These are phyloP conservation scores for Eremothecium cymbalariae DNA, from an alignment of 1,139 yeast genomes.

Conservation along the genomic window DNA sequence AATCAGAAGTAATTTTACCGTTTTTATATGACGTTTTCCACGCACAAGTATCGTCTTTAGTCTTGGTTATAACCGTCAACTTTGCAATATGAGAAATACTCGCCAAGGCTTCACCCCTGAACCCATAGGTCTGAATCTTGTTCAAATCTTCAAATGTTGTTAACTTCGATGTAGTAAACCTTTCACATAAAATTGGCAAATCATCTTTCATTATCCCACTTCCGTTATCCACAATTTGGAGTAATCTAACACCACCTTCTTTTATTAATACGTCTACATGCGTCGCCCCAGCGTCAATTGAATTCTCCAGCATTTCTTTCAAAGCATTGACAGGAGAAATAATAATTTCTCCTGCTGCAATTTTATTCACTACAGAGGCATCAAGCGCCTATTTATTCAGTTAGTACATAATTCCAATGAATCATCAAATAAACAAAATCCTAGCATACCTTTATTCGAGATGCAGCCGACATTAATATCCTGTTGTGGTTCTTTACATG, in stretches of 20 bases:
- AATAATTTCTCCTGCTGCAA: slow-evolving; percentile 97
- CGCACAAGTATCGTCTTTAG: slow-evolving; percentile 54
- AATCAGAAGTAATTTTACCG: slow-evolving; percentile 50
- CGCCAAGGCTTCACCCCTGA: slow-evolving; percentile 75
- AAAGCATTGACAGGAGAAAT: slow-evolving; percentile 85
- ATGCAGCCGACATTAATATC: slow-evolving; percentile 1
- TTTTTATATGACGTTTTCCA: slow-evolving; percentile 54
- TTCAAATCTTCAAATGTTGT: slow-evolving; percentile 43
- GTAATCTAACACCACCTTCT: slow-evolving; percentile 53
- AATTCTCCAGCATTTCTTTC: slow-evolving; percentile 70
- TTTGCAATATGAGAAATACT: slow-evolving; percentile 59
- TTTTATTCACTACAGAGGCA: slow-evolving; percentile 62
- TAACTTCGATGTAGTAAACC: slow-evolving; percentile 70
- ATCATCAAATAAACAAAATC: not conserved
- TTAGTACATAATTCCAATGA: not conserved
- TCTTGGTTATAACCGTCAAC: slow-evolving; percentile 72
- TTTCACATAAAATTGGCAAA: slow-evolving; percentile 49
- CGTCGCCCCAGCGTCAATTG: slow-evolving; percentile 66
- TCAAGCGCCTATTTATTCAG: slow-evolving; percentile 19
- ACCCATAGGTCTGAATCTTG: slow-evolving; percentile 55
- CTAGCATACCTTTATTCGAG: slow-evolving; percentile 7
- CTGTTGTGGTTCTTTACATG: no score
- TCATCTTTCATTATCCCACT: slow-evolving; percentile 58
- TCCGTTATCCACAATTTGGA: slow-evolving; percentile 72
- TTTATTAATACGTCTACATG: slow-evolving; percentile 56